These are phyloP conservation scores for Magnolia kwangsiensis DNA, from an alignment of 164 flowering plant genomes.

Conservation along the genomic window DNA sequence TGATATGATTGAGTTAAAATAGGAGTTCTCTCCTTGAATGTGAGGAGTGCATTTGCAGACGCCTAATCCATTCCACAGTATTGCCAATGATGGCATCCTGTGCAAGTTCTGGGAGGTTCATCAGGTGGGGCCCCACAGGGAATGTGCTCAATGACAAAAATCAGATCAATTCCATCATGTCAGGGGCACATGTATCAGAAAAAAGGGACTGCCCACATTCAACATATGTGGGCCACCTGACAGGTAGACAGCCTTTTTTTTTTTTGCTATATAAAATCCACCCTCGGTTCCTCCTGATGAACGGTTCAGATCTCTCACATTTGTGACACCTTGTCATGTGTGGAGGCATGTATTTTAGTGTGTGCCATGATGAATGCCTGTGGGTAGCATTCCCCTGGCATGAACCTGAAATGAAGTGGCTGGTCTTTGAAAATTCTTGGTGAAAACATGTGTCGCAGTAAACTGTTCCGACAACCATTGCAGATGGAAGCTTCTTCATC, in stretches of 20 bases:
- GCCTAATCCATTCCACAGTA: background rate
- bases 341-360: no score
- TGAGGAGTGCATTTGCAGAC: background rate
- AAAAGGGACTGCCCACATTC: no score
- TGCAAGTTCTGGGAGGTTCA: background rate
- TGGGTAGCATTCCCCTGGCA: background rate
- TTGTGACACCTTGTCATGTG: no score
- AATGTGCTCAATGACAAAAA: no score
- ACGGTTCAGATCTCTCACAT: no score
- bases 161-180: no score
- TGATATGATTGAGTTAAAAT: background rate
- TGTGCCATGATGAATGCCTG: no score
- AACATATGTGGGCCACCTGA: no score
- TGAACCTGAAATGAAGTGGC: slow-evolving; percentile 79
- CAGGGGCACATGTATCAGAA: no score
- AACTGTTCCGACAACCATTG: slow-evolving; percentile 67
- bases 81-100: background rate
- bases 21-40: background rate
- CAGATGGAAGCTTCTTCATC: slow-evolving; percentile 37
- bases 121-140: background rate
- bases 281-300: no score
- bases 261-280: no score
- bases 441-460: slow-evolving; percentile 76
- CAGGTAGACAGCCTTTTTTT: no score
- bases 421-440: slow-evolving; percentile 38